Evolutionary conservation across 768 basidiomycete genomes (phyloP).

Genomic region (Piloderma croceum): DNA sequence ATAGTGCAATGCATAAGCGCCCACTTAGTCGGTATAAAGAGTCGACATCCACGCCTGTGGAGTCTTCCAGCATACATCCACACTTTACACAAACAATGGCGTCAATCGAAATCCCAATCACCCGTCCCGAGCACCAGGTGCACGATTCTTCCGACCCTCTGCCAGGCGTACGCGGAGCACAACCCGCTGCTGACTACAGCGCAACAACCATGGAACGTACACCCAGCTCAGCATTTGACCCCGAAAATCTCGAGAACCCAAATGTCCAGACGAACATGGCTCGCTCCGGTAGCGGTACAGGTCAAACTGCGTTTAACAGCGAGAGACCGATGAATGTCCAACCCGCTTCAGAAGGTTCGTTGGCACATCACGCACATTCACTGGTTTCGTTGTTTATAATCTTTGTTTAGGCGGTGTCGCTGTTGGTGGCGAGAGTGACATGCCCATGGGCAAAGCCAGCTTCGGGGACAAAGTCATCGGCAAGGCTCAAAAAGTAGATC

Average conservation of each 20-base stretch:
- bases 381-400: background rate
- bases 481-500: conserved; percentile 49
- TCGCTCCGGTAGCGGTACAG: conserved; percentile 3
- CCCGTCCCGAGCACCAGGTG: conserved; percentile 35
- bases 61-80: no score
- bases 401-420: conserved; percentile 29
- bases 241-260: conserved; percentile 12
- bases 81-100: conserved; percentile 6
- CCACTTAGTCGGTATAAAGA: no score
- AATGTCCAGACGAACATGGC: conserved; percentile 1
- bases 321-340: conserved; percentile 33
- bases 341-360: conserved; percentile 29
- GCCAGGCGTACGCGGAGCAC: conserved; percentile 33
- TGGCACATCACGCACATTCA: conserved; percentile 2
- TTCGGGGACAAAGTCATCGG: conserved; percentile 51
- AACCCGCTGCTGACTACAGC: conserved; percentile 32
- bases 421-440: conserved; percentile 25
- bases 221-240: conserved; percentile 9
- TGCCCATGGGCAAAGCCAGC: conserved; percentile 36
- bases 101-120: conserved; percentile 1
- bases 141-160: conserved; percentile 47
- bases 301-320: conserved; percentile 24
- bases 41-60: no score
- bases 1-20: no score
- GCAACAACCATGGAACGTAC: conserved; percentile 33